Evolutionary conservation across 2,329 filamentous ascomycete species (phyloP), one percentile per base, ranked within the genome.

Genomic region (Aspergillus pseudoviridinutans): DNA sequence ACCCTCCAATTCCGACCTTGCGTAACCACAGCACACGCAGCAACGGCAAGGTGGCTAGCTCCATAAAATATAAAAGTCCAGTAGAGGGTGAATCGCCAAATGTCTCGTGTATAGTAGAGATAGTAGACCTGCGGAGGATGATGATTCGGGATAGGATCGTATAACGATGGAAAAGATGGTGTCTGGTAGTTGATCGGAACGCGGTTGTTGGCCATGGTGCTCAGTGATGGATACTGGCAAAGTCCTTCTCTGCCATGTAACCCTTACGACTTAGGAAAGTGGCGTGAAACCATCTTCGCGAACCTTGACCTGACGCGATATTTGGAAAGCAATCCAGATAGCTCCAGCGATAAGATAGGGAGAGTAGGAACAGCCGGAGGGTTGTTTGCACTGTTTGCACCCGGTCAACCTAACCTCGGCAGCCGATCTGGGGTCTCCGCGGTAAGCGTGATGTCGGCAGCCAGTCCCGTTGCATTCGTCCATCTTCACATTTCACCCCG

Each of bases 1-100:
- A 72, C 56, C 52, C 64, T 72, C 74, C 71, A 78, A 58, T 69
- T 75, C 9, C 75, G 74, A 62, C 71, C 84, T 73, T 94, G 90
- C 67, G 92, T 87, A 47, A 84, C 77, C 64, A 92, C 80, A 2
- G 91, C 90, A 70, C 91, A 89, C 12, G 81, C 77, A 0, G 88
- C 86, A 2, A 88, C 89, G 35, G 86, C 81, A 20, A 92, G 68
- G 71, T 96, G 91, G 61, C 92, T 89, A 22, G 85, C 80, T 35
- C 84, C 86, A 66, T 90, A 93, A 64, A 91, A 84, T 29, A 96
- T 85, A 41, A 95, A 76, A 0, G 91, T 96, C 92, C 92, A 97
- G 70, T 87, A 83, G 17, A 94, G 76, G 1, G 91, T 96, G 74
- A 94, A 96, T 62, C 88, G 87, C 87, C 91, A 93, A 55, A 95